Evolutionary conservation across 306 rosid genomes (phyloP), one percentile per base, ranked within the genome.

Genomic region (Datisca glomerata): DNA sequence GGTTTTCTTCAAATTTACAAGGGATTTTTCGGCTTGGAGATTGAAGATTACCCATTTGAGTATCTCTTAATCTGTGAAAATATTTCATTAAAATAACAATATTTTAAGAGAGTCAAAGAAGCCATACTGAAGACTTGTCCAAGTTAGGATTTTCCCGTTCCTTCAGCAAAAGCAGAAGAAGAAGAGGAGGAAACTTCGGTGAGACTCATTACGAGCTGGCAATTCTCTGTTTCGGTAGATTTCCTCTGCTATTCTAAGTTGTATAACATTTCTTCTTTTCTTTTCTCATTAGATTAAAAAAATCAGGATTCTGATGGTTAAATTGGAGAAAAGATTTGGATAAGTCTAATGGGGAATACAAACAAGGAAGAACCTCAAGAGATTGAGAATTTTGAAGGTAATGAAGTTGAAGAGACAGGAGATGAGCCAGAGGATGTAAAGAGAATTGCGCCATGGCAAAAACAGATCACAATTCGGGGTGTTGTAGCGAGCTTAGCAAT

Each of bases 391-490:
- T 41, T 18, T 10, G 56, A 46, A 11, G 56, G 53, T 13, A 67
- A 41, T 18, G 74, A 70, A 24, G 29, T 44, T 31, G 51, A 32
- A 43, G 85, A 80, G 64, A 66, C 41, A 29, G 42, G 61, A 28
- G 53, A 31, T 7, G 76, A 66, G 62, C 12, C 61, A 17, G 87
- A 67, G 39, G 82, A 78, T 6, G 5, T 64, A 39, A 69, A 50
- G 36, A 78, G 66, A 60, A 63, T 78, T 28, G 45, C 66, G 12
- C 92, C 91, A 44, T 91, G 96, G 99, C 39, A 38, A 13, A 72
- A 6, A 32, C 99, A 91, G 50, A 75, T 91, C 4, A 91, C 99
- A n/a, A 1, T 75, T 34, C 53, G 99, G 28, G 99, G 96, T 33
- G 55, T 91, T 1, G 8, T 78, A 10, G 81, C 96, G 3, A 91